Evolutionary conservation across 495 filamentous ascomycete genomes (phyloP).

Genomic region (Aspergillus asperescens): DNA sequence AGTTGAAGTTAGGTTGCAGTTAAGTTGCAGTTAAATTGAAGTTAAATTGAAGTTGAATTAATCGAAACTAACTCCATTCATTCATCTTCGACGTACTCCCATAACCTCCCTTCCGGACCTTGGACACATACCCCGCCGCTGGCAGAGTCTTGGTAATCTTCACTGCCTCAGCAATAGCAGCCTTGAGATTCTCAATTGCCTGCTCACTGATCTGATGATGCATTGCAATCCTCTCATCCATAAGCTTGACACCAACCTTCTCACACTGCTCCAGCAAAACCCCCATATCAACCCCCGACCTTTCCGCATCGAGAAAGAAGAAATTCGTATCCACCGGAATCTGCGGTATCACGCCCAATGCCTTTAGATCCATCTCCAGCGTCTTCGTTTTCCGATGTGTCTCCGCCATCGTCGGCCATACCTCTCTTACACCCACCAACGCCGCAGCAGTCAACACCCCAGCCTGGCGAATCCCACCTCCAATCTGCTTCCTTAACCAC

Average conservation of each 20-base stretch:
- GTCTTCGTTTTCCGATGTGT: conserved; percentile 52
- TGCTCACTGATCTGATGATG: conserved; percentile 25
- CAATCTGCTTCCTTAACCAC: conserved; percentile 23
- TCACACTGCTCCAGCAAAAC: conserved; percentile 20
- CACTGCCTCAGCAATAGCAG: not conserved
- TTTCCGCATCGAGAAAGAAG: conserved; percentile 64
- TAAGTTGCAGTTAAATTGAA: no score
- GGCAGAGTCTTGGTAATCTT: not conserved
- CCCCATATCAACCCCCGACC: conserved; percentile 18
- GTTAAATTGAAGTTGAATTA: no score
- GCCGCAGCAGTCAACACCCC: conserved; percentile 24
- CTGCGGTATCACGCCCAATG: conserved; percentile 52
- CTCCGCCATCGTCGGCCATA: conserved; percentile 51
- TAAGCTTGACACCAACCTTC: conserved; percentile 18
- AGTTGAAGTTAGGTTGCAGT: no score
- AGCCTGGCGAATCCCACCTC: conserved; percentile 27
- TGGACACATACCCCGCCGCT: not conserved
- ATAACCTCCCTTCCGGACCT: not conserved
- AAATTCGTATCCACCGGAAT: conserved; percentile 72
- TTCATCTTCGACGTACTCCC: not conserved
- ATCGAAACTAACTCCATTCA: not conserved
- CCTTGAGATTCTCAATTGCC: conserved; percentile 18
- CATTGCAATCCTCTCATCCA: conserved; percentile 23
- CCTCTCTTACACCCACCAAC: conserved; percentile 47
- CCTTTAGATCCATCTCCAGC: conserved; percentile 47